These are phyloP conservation scores for Xenoacremonium recifei DNA, from an alignment of 2,329 filamentous ascomycete genomes.

Conservation along the genomic window DNA sequence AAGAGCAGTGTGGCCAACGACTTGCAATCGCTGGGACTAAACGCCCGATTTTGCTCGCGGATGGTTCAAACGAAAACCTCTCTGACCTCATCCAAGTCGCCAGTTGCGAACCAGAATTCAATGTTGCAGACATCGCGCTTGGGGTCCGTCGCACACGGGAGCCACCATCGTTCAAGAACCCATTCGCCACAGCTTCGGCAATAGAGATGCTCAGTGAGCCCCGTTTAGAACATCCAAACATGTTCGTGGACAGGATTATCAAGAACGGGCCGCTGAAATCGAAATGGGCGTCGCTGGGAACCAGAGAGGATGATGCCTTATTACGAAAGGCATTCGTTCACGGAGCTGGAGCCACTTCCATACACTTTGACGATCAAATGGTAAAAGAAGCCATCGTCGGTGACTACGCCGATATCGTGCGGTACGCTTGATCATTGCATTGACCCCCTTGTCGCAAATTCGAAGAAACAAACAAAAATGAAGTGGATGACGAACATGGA, in stretches of 20 bases:
- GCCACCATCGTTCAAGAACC: background rate
- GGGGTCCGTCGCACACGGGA: background rate
- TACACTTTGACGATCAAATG: background rate
- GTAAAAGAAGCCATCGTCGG: background rate
- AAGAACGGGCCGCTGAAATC: background rate
- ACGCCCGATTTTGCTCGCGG: background rate
- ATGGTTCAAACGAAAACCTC: background rate
- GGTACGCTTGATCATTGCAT: background rate
- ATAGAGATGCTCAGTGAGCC: background rate
- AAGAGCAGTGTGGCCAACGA: background rate
- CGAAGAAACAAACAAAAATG: background rate
- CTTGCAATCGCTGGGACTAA: background rate
- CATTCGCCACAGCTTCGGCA: background rate
- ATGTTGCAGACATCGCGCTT: background rate
- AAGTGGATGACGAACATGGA: no score
- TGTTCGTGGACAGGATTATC: background rate
- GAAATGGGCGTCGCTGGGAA: background rate
- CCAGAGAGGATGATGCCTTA: background rate
- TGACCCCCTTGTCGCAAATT: background rate
- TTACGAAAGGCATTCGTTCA: background rate
- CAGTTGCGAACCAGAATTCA: background rate
- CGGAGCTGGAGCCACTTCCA: background rate
- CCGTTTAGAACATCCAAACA: background rate
- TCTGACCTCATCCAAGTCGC: background rate
- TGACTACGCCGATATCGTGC: background rate